Conservation (phyloP, 1,139 yeast species). For the Candida sp. region DNA sequence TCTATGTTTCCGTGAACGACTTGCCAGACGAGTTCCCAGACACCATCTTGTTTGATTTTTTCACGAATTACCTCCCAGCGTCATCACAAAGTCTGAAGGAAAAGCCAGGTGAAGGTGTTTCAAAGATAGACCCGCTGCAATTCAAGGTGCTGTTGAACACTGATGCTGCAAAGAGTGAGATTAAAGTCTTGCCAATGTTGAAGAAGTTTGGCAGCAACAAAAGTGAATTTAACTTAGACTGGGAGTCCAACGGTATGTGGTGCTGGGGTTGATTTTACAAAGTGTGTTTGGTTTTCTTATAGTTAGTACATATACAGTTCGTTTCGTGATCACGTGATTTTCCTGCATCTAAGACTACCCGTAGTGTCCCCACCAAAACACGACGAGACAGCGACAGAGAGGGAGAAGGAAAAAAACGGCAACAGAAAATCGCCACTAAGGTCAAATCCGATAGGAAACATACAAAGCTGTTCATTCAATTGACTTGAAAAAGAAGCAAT, state of each 20-base stretch:
- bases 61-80: conserved; percentile 36
- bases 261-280: conserved; percentile 24
- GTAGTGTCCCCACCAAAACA: too few species aligned
- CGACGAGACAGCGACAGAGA: neutral
- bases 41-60: conserved; percentile 42
- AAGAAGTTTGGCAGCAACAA: conserved; percentile 33
- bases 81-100: conserved; percentile 18
- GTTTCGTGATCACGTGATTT: neutral
- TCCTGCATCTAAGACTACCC: neutral
- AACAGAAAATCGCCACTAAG: conserved; percentile 4
- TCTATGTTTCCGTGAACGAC: conserved; percentile 33
- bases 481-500: neutral
- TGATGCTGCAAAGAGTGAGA: conserved; percentile 21
- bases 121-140: conserved; percentile 9
- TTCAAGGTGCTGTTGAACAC: conserved; percentile 26
- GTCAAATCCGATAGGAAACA: too few species aligned
- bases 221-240: conserved; percentile 38
- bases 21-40: conserved; percentile 40
- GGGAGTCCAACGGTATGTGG: conserved; percentile 39
- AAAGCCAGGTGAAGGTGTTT: conserved; percentile 7
- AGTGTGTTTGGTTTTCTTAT: neutral
- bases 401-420: neutral
- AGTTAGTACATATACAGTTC: too few species aligned
- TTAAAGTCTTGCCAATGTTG: conserved; percentile 38
- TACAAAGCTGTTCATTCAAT: neutral